Evolutionary conservation across 805 yeast species (phyloP).

Genomic region (Monosporozyma servazzii): DNA sequence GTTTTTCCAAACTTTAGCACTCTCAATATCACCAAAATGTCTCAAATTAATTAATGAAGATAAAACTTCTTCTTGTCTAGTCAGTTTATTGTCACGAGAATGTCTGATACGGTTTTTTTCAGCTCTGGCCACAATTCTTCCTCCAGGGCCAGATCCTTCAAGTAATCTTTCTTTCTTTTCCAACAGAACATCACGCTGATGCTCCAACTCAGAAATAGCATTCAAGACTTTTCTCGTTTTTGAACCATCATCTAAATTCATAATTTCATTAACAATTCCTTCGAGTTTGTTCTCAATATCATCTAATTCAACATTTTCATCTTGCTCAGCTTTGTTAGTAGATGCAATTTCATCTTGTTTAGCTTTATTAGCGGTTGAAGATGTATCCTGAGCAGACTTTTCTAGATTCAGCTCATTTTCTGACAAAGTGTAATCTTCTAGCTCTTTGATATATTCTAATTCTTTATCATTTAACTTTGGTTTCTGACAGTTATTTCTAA

Average conservation of each 20-base stretch:
- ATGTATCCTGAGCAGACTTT: conserved; percentile 2
- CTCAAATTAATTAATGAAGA: conserved; percentile 19
- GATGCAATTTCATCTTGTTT: background rate
- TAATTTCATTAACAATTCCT: conserved; percentile 30
- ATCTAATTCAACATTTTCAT: conserved; percentile 5
- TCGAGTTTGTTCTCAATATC: conserved; percentile 22
- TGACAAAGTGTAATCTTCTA: conserved; percentile 32
- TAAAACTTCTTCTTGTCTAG: conserved; percentile 18
- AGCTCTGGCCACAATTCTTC: conserved; percentile 16
- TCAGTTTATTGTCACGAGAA: conserved; percentile 17
- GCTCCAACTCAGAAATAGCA: conserved; percentile 22
- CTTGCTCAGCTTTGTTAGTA: background rate
- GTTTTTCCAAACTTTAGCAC: conserved; percentile 23
- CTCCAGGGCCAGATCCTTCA: conserved; percentile 13
- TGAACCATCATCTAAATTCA: conserved; percentile 30
- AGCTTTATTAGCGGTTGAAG: background rate
- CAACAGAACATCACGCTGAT: conserved; percentile 21
- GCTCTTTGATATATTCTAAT: conserved; percentile 31
- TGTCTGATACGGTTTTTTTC: conserved; percentile 15
- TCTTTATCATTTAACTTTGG: conserved; percentile 38
- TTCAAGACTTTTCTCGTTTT: conserved; percentile 21
- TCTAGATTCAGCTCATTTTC: conserved; percentile 25
- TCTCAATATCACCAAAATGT: conserved; percentile 17
- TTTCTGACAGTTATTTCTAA: conserved; percentile 50
- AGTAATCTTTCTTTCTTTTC: conserved; percentile 13